These are phyloP conservation scores for Boletus sensibilis DNA, from an alignment of 768 basidiomycete genomes.

Conservation along the genomic window DNA sequence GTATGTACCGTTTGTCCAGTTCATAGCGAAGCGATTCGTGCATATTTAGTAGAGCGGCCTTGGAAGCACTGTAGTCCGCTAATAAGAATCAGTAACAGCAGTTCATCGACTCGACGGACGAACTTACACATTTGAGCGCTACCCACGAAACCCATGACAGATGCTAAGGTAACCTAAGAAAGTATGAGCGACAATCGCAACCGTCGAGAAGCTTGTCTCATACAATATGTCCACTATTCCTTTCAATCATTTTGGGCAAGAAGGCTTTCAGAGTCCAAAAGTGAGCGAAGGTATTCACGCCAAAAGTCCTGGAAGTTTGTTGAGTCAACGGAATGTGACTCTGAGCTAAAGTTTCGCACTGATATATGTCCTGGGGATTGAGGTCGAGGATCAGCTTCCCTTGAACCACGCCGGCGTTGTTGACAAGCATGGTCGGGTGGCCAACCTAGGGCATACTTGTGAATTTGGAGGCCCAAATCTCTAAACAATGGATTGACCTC, in stretches of 20 bases:
- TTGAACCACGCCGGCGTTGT: slow-evolving; percentile 94
- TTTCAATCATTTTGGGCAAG: slow-evolving; percentile 80
- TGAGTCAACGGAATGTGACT: background rate
- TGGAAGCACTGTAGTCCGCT: slow-evolving; percentile 92
- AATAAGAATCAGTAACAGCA: slow-evolving; percentile 8
- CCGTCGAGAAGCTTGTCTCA: slow-evolving; percentile 24
- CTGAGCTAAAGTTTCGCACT: slow-evolving; percentile 68
- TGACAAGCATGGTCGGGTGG: slow-evolving; percentile 84
- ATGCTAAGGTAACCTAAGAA: slow-evolving; percentile 71
- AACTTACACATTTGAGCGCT: slow-evolving; percentile 73
- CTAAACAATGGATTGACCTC: slow-evolving; percentile 51
- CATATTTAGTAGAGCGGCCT: slow-evolving; percentile 80
- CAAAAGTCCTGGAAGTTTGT: slow-evolving; percentile 65
- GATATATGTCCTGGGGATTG: slow-evolving; percentile 68
- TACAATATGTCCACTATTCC: slow-evolving; percentile 82
- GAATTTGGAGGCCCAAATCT: background rate
- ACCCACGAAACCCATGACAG: slow-evolving; percentile 69
- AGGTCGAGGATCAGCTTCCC: slow-evolving; percentile 86
- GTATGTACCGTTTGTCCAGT: slow-evolving; percentile 68
- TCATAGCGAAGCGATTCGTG: slow-evolving; percentile 88
- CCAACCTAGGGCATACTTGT: slow-evolving; percentile 57
- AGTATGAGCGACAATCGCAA: slow-evolving; percentile 12
- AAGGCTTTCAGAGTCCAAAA: slow-evolving; percentile 94
- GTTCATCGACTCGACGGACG: background rate
- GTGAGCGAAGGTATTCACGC: slow-evolving; percentile 83